phyloP scores from a whole-genome alignment of 257 asterid genomes.

The Misopates orontium region DNA sequence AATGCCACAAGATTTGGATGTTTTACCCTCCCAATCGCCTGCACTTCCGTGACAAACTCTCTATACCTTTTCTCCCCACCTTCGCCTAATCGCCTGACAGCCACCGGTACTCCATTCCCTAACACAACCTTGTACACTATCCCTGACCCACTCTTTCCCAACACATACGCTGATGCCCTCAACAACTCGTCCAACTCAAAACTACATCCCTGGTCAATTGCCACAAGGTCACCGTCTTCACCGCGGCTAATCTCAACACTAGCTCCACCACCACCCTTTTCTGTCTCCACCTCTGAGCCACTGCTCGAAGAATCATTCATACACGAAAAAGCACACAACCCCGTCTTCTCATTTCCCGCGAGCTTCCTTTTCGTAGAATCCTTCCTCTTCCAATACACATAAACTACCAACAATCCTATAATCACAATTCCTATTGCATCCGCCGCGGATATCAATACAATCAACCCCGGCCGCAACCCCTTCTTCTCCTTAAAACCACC shows the following conservation, averaged over 20 bases:
- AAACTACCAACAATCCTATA: constrained; percentile 67
- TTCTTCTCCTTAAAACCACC: constrained; percentile 38
- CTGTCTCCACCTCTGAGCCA: constrained; percentile 77
- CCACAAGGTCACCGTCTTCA: constrained; percentile 87
- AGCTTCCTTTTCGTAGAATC: constrained; percentile 81
- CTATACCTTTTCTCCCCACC: constrained; percentile 91
- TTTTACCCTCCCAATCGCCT: constrained; percentile 84
- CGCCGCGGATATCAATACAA: constrained; percentile 68
- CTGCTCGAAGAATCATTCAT: constrained; percentile 44
- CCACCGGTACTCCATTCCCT: constrained; percentile 89
- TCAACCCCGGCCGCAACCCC: constrained; percentile 72
- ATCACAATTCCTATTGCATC: constrained; percentile 82
- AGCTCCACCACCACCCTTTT: constrained; percentile 60
- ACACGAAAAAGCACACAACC: constrained; percentile 60
- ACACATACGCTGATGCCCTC: constrained; percentile 96
- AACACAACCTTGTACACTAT: constrained; percentile 95
- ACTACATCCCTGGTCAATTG: constrained; percentile 86
- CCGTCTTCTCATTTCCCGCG: constrained; percentile 58
- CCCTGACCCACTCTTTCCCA: constrained; percentile 96
- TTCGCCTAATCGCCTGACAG: constrained; percentile 90
- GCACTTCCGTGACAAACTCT: constrained; percentile 87
- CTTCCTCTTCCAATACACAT: constrained; percentile 80
- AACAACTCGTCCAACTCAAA: constrained; percentile 85
- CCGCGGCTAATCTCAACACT: constrained; percentile 60
- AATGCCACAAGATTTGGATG: constrained; percentile 86